Percentiles rank a stretch among this genome's conserved stretches.
Conservation (phyloP, 148 eudicot genomes). For the Simmondsia chinensis region DNA sequence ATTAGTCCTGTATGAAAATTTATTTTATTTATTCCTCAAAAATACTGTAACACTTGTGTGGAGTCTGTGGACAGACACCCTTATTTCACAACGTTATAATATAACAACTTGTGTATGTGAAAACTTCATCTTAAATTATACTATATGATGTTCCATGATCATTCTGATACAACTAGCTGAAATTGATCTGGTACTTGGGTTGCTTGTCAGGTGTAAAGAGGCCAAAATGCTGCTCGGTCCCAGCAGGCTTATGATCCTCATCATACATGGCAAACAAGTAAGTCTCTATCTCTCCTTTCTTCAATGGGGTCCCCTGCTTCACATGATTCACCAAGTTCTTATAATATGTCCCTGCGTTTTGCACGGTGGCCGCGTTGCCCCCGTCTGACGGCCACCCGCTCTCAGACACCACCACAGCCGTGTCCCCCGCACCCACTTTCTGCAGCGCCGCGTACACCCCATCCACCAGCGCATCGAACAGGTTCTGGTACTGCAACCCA, state of each 20-base stretch:
- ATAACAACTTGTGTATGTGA: too few species aligned
- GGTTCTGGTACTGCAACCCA: slow-evolving; percentile 16
- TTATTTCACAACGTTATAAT: too few species aligned
- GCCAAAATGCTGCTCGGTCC: slow-evolving; percentile 26
- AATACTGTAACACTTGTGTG: too few species aligned
- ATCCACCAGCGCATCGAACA: slow-evolving; percentile 23
- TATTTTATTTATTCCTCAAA: too few species aligned
- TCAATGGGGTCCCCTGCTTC: slow-evolving; percentile 22
- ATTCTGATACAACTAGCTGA: slow-evolving; percentile 1
- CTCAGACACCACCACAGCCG: background rate
- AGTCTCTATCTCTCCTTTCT: slow-evolving; percentile 10
- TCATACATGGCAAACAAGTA: slow-evolving; percentile 33
- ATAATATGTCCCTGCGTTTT: slow-evolving; percentile 14
- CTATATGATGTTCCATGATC: background rate
- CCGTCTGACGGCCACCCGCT: slow-evolving; percentile 16
- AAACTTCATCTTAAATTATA: background rate
- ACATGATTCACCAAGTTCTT: slow-evolving; percentile 20
- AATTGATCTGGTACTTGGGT: slow-evolving; percentile 20
- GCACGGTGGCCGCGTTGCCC: slow-evolving; percentile 12
- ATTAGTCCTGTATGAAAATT: too few species aligned
- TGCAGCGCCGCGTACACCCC: slow-evolving; percentile 15
- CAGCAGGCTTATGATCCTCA: slow-evolving; percentile 20
- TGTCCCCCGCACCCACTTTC: slow-evolving; percentile 1
- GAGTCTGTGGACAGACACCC: too few species aligned
- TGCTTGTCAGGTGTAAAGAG: slow-evolving; percentile 17